Evolutionary conservation across 164 flowering plant genomes (phyloP), one percentile per base, ranked within the genome.

Genomic region (Echeveria elegans): DNA sequence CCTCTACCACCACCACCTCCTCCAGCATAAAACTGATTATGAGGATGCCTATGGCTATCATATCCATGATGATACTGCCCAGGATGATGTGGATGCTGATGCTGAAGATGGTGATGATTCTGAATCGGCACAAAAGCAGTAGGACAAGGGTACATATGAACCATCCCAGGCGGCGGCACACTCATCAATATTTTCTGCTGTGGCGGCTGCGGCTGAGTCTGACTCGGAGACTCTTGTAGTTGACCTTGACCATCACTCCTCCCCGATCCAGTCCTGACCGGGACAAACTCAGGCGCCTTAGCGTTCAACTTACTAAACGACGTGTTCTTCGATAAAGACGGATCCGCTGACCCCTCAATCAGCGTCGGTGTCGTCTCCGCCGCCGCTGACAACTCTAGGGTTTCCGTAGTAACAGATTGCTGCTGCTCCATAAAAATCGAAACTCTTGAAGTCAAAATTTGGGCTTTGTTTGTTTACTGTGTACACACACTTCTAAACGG

Each of bases 251-350:
- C 75, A 65, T 73, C 78, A 34, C 70, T 63, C 32, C 68, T 72
- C 5, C 69, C 24, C 23, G 38, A 11, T 50, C 32, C 9, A 65
- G 58, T 7, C 40, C 29, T 69, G 6, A 75, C 52, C 8, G 83
- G 96, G 31, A 89, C 88, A 74, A 89, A 92, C 78, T 87, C 96
- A 0, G 97, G 90, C 10, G 96, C 93, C 68, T 74, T 73, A 4
- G 96, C 97, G 77, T 86, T 91, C 68, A 89, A 88, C 11, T 82
- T 77, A 63, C 88, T 85, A 58, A 77, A 75, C 3, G 96, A 86
- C 0, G 60, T 58, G 75, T 69, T 82, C 19, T 85, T 74, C 6
- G 79, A 76, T 12, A 81, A 77, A 4, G 80, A 71, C 1, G 81
- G 80, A 76, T 82, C 83, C 19, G 81, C 72, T 8, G 80, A 72